These are phyloP conservation scores for Talaromyces verruculosus DNA, from an alignment of 2,329 filamentous ascomycete species.

Conservation along the genomic window DNA sequence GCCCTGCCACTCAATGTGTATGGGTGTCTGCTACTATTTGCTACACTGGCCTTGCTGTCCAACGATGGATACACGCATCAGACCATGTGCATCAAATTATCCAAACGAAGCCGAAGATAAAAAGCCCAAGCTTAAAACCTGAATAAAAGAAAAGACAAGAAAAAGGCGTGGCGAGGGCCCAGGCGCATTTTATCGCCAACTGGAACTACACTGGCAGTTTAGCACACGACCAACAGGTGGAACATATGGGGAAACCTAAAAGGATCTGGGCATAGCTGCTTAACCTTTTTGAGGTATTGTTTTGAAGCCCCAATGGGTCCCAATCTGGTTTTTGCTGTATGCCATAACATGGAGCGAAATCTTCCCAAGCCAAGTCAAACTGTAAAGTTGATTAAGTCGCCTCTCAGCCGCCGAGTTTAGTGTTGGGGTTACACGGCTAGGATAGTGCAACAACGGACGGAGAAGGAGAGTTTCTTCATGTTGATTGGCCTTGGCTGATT, in stretches of 20 bases:
- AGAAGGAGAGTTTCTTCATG: not conserved
- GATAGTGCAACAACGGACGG: not conserved
- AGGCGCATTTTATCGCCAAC: conserved; percentile 1
- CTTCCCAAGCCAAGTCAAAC: not conserved
- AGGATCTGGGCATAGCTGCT: not conserved
- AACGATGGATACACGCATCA: not conserved
- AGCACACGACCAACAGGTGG: not conserved
- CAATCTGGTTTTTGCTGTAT: not conserved
- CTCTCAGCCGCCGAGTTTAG: not conserved
- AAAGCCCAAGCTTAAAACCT: not conserved
- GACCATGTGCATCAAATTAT: not conserved
- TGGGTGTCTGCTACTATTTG: too few species aligned
- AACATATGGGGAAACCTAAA: not conserved
- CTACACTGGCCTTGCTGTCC: not conserved
- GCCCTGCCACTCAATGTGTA: not conserved
- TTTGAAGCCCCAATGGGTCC: not conserved
- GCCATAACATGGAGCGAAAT: not conserved
- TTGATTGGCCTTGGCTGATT: not conserved
- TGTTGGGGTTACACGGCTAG: conserved; percentile 1
- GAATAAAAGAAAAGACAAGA: not conserved
- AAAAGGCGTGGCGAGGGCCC: not conserved
- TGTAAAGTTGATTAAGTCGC: not conserved
- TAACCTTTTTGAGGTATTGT: not conserved
- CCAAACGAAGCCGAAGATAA: not conserved
- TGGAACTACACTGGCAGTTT: not conserved